Percentiles rank a stretch among this genome's conserved stretches.
phyloP scores from a whole-genome alignment of 345 rosid species.

The Eucalyptus pumila region DNA sequence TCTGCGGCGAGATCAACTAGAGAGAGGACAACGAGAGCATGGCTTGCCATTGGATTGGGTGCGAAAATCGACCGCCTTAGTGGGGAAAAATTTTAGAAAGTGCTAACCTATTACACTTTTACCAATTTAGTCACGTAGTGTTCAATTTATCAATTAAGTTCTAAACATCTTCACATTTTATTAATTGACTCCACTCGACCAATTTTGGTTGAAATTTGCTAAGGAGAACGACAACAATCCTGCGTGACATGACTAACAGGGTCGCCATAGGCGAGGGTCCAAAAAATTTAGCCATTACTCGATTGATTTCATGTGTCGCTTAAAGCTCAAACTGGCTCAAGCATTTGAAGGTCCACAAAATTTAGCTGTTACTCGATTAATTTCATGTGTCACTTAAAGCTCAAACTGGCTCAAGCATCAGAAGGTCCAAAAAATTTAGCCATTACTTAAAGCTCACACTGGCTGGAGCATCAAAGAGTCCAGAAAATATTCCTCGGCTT shows the following conservation, averaged over 20 bases:
- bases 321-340: not conserved
- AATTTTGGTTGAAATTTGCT: too few species aligned
- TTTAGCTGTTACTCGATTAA: not conserved
- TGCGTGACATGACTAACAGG: accelerated
- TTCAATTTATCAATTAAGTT: too few species aligned
- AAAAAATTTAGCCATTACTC: not conserved
- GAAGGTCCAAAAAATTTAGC: not conserved
- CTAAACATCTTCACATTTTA: accelerated
- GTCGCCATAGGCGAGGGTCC: not conserved
- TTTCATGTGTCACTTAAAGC: not conserved
- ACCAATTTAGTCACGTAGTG: accelerated
- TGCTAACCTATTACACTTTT: not conserved
- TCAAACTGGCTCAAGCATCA: not conserved
- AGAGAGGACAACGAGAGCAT: not conserved
- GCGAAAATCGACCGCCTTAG: not conserved
- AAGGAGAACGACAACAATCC: accelerated
- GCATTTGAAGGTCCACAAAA: not conserved
- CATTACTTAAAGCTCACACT: not conserved
- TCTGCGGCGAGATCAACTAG: not conserved
- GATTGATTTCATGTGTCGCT: not conserved
- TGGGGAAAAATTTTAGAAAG: not conserved
- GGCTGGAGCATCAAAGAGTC: not conserved
- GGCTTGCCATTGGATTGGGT: not conserved
- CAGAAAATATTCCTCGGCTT: not conserved
- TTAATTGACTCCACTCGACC: not conserved